These are phyloP conservation scores for Ogataea sp. DNA, from an alignment of 805 yeast species.

Conservation along the genomic window DNA sequence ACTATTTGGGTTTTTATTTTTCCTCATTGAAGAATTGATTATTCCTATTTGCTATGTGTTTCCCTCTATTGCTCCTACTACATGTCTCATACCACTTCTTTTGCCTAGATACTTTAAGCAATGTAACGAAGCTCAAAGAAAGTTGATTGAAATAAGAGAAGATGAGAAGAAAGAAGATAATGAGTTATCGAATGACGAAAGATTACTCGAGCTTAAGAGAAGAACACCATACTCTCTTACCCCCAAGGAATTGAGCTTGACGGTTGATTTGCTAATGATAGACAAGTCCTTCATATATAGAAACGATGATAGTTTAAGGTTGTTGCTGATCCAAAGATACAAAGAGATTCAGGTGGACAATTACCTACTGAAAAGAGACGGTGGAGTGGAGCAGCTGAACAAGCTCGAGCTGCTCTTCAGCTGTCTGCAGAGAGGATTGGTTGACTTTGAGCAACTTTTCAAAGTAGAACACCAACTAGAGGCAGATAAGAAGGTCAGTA, in stretches of 20 bases:
- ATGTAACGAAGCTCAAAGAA: background rate
- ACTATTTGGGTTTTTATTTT: constrained; percentile 44
- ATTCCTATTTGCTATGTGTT: constrained; percentile 41
- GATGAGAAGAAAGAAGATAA: constrained; percentile 4
- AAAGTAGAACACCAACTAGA: constrained; percentile 5
- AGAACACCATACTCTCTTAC: constrained; percentile 19
- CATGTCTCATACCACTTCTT: constrained; percentile 47
- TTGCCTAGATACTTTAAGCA: constrained; percentile 20
- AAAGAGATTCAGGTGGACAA: constrained; percentile 47
- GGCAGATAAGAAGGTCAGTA: background rate
- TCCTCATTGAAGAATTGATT: constrained; percentile 50
- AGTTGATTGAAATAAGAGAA: background rate
- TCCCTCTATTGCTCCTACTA: constrained; percentile 54
- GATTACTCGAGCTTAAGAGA: constrained; percentile 37
- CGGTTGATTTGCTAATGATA: background rate
- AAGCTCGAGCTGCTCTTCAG: constrained; percentile 44
- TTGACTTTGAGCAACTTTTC: constrained; percentile 23
- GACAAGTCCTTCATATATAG: constrained; percentile 16
- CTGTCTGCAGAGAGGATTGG: constrained; percentile 49
- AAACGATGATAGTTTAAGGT: constrained; percentile 29
- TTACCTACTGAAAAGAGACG: constrained; percentile 31
- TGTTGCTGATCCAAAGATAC: constrained; percentile 28
- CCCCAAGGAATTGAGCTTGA: background rate
- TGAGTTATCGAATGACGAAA: constrained; percentile 34
- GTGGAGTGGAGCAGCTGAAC: constrained; percentile 39